Evolutionary conservation across 139 green algal genomes (phyloP), one percentile per base, ranked within the genome.

Genomic region (Astrephomene gubernaculifera): DNA sequence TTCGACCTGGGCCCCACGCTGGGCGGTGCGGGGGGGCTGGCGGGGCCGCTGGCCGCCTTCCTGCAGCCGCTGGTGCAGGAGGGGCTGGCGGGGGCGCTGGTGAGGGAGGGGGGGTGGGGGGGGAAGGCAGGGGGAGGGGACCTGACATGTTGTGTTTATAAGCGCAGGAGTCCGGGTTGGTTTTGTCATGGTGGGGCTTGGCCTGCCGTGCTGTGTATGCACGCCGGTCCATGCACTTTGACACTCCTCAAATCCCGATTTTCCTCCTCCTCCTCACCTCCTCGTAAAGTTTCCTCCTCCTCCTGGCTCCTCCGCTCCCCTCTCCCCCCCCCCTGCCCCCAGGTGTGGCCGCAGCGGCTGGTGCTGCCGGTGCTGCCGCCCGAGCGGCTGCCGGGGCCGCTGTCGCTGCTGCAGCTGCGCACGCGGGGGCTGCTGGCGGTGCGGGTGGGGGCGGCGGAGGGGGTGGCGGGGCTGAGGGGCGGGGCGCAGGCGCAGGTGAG

Each of bases 21-120:
- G 76, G 61, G 41, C 75, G 63, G 33, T 3, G 76, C 4, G 0
- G 43, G 6, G 3, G 63, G 63, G 0, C 43, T 74, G 60, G 63
- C 78, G 2, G 63, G 78, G 1, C 60, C 63, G 3, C 39, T 84
- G 78, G 14, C 41, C 9, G 22, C 41, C 60, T 84, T 84, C 78
- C 78, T 84, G 1, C 78, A 84, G 63, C 78, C 78, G 31, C 78
- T 84, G 31, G 7, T 84, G 29, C 78, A 84, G 63, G 78, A 84
- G 41, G 63, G 64, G n/a, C 27, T 84, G 61, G 78, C 78, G 8
- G 43, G 25, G 43, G 78, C 78, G 31, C 78, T 84, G 78, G 78
- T 84, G 44, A 1, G 78, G 33, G 14, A 31, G 19, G 27, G 57
- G 17, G 57, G 57, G 57, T 22, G 57, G 22, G 57, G 22, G 19